Evolutionary conservation across 2,329 filamentous ascomycete genomes (phyloP), one percentile per base, ranked within the genome.

Genomic region (Tolypocladium nubicola): DNA sequence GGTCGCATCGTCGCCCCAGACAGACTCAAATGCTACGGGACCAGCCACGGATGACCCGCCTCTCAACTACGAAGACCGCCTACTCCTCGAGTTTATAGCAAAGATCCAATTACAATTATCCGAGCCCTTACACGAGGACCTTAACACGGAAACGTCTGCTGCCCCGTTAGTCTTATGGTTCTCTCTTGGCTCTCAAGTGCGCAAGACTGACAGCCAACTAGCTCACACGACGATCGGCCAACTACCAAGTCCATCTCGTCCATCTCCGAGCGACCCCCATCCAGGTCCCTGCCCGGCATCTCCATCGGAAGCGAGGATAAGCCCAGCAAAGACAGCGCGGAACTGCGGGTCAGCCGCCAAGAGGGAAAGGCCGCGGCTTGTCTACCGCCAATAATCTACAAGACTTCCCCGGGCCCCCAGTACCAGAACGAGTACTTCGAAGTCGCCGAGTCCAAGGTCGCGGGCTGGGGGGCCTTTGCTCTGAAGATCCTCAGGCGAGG

Each of bases 381-480:
- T 4, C 13, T 54, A 14, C 37, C 33, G 1, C 56, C 53, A 11
- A 9, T 54, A 1, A 19, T 54, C 26, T 19, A 38, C 37, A 61
- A 60, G 21, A 53, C 9, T 10, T 57, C 56, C 2, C 35, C 57
- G 1, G 53, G 41, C 1, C 54, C 58, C 9, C 54, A 65, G n/a
- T 76, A 71, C 43, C 55, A 66, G 26, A 80, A 79, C 58, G 64
- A 68, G 0, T 71, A 63, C 57, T 73, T 82, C 43, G 61, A 70
- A 13, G 63, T 82, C 7, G 70, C 66, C 3, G 63, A 63, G 11
- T 80, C 78, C 0, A 53, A 59, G 0, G 66, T 77, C 1, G 73
- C 73, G 0, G 79, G 79, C 1, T 71, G 74, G 50, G 80, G 80
- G 0, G 74, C 71, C 0, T 80, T 82, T 52, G 79, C 80, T 0